Evolutionary conservation across 108 stramenopile species (phyloP).

Genomic region (Cyclotella baltica): DNA sequence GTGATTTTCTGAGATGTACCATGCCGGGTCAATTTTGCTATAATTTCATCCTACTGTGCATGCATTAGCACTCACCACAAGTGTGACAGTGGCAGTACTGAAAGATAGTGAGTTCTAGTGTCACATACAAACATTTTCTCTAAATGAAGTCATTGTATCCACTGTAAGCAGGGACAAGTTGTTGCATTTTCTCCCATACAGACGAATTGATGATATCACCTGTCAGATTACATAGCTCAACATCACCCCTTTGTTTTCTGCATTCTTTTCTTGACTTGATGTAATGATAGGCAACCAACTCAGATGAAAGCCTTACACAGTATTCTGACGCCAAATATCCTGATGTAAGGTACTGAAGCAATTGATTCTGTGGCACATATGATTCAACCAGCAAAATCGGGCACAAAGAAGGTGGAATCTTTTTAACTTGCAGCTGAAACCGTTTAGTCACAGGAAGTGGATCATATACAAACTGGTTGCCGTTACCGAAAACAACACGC

Average conservation of each 20-base stretch:
- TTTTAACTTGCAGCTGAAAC: neutral
- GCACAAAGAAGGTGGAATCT: neutral
- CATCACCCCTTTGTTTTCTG: neutral
- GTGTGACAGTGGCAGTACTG: too few relatives aligned
- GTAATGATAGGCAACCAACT: neutral
- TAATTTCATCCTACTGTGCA: too few relatives aligned
- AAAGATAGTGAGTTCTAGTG: too few relatives aligned
- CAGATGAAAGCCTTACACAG: neutral
- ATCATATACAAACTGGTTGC: slow-evolving; percentile 1
- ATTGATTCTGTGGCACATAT: neutral
- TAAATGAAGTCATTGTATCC: slow-evolving; percentile 10
- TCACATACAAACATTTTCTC: too few relatives aligned
- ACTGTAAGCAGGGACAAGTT: neutral
- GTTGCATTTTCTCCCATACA: neutral
- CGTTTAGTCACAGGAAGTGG: neutral
- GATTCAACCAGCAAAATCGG: neutral
- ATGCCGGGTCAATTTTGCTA: too few relatives aligned
- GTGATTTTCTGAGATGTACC: too few relatives aligned
- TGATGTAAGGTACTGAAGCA: neutral
- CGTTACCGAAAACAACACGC: slow-evolving; percentile 6
- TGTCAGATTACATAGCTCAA: neutral
- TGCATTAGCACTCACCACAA: too few relatives aligned
- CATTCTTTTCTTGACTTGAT: slow-evolving; percentile 2
- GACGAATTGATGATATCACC: neutral
- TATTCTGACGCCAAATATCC: neutral